These are phyloP conservation scores for Pezicula neosporulosa DNA, from an alignment of 2,329 filamentous ascomycete species.

Conservation along the genomic window DNA sequence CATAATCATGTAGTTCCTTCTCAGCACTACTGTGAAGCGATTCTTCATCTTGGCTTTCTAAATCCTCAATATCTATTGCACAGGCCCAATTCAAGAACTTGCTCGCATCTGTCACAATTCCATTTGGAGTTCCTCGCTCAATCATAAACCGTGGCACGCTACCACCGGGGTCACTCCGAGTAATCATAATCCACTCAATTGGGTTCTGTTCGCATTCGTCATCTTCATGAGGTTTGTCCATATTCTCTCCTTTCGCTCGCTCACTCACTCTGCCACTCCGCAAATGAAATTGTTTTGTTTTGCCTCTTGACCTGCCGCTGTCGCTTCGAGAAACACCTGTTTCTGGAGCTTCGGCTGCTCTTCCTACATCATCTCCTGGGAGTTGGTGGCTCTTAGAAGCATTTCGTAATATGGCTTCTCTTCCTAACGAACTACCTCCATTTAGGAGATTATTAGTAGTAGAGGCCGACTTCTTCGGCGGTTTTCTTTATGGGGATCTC, in stretches of 20 bases:
- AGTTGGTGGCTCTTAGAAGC: constrained; percentile 25
- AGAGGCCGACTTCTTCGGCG: constrained; percentile 39
- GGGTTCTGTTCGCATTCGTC: constrained; percentile 56
- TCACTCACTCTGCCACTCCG: constrained; percentile 33
- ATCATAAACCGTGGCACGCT: constrained; percentile 71
- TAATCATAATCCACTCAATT: constrained; percentile 75
- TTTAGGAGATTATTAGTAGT: constrained; percentile 37
- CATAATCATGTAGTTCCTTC: constrained; percentile 28
- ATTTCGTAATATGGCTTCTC: constrained; percentile 41
- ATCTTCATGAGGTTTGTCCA: constrained; percentile 28
- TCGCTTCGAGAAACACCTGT: constrained; percentile 13
- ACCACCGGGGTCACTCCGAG: constrained; percentile 68
- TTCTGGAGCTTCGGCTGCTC: constrained; percentile 14
- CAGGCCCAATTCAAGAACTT: constrained; percentile 71
- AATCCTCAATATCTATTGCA: constrained; percentile 29
- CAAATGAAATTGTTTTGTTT: constrained; percentile 38
- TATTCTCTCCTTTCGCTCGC: constrained; percentile 31
- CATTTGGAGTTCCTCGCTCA: constrained; percentile 63
- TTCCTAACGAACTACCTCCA: constrained; percentile 31
- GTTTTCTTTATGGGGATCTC: constrained; percentile 63
- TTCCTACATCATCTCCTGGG: background rate
- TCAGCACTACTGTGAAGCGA: constrained; percentile 1
- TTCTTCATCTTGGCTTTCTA: constrained; percentile 20
- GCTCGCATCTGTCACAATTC: constrained; percentile 60
- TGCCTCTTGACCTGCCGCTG: constrained; percentile 29